phyloP scores from a whole-genome alignment of 768 basidiomycete genomes.

The Collybia sordida region DNA sequence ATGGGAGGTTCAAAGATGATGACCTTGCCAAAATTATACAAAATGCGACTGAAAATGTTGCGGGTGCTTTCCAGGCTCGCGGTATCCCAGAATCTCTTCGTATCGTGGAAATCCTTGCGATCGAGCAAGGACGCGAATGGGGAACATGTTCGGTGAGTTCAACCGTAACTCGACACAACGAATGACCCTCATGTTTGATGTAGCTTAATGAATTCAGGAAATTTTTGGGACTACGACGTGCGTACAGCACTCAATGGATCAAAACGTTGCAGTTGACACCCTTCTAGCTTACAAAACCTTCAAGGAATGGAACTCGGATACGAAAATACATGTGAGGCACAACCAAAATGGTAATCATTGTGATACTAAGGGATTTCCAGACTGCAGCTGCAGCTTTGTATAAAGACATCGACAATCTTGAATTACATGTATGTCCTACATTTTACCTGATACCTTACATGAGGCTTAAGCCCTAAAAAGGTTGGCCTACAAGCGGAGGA shows the following conservation, averaged over 20 bases:
- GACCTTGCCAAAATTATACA: slow-evolving; percentile 66
- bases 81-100: slow-evolving; percentile 66
- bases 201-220: slow-evolving; percentile 72
- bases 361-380: slow-evolving; percentile 28
- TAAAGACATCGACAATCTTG: slow-evolving; percentile 73
- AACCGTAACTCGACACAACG: not conserved
- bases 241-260: slow-evolving; percentile 11
- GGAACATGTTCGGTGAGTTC: slow-evolving; percentile 65
- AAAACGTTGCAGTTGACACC: slow-evolving; percentile 7
- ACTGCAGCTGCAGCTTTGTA: slow-evolving; percentile 65
- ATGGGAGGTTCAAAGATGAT: slow-evolving; percentile 60
- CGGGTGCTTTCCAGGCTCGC: slow-evolving; percentile 67
- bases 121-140: slow-evolving; percentile 67
- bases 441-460: not conserved
- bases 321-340: slow-evolving; percentile 48
- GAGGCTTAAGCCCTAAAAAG: slow-evolving; percentile 22
- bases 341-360: not conserved
- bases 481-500: slow-evolving; percentile 75
- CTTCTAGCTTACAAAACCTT: slow-evolving; percentile 58
- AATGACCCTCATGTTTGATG: not conserved
- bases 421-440: slow-evolving; percentile 58
- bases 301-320: slow-evolving; percentile 71
- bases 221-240: slow-evolving; percentile 71
- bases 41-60: slow-evolving; percentile 55
- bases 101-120: slow-evolving; percentile 68